Base-by-base conservation (phyloP, 345 rosid species). In the Tarenaya hassleriana region DNA sequence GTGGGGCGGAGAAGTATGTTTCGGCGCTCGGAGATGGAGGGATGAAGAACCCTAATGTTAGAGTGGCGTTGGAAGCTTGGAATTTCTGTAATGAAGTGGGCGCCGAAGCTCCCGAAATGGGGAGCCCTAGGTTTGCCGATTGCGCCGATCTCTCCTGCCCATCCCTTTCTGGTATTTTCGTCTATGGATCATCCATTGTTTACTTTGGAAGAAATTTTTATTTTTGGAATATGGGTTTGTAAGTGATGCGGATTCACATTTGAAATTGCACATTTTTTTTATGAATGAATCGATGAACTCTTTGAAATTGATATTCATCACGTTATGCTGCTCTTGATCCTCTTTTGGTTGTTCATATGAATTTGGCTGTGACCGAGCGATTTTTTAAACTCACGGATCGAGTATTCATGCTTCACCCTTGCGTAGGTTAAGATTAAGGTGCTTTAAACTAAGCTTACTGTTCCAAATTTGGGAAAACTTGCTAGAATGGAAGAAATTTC, bases 71-170 rank as follows among this genome's bases (percentile, higher is more conserved):
- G 29, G 80, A 80, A 72, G 76, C 80, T 59, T 83, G 84, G 82
- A 80, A 80, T 42, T 79, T 80, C 55, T 80, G 82, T 61, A 83
- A 83, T 61, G 87, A 83, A 64, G 87, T 74, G 59, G 91, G 84
- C 5, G 42, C 40, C 5, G 82, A 81, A 56, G 78, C 63, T 58
- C 82, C 79, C 34, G 12, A 60, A 7, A 70, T 80, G 73, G 84
- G 78, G 43, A 83, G 82, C 17, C 91, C 87, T 40, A 62, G 82
- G 58, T 60, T 67, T 20, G 84, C 87, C 24, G 80, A 83, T 61
- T 80, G 80, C 62, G 52, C 80, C 32, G 76, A 82, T 67, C 67
- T 77, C 52, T 32, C 24, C 64, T 78, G 82, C 45, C 34, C 48
- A 7, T 16, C 40, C 39, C 10, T 44, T 31, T 20, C 49, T 20